These are phyloP conservation scores for Basidioascus undulatus DNA, from an alignment of 768 basidiomycete genomes.

Conservation along the genomic window DNA sequence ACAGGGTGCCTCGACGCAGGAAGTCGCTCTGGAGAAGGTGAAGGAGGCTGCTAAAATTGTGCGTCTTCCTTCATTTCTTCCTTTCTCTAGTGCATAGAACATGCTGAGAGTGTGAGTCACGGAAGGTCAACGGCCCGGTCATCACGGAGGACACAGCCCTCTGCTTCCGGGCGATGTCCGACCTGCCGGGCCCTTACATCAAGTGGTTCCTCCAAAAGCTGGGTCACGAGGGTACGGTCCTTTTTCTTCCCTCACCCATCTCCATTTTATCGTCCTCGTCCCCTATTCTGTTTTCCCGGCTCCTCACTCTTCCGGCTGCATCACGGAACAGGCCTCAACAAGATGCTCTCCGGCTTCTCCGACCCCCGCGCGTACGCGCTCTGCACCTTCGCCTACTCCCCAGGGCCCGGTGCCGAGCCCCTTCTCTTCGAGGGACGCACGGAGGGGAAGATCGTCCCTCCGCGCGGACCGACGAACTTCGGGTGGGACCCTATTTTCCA, in stretches of 20 bases:
- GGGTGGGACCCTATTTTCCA: conserved; percentile 85
- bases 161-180: conserved; percentile 65
- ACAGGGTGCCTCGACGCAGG: conserved; percentile 74
- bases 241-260: background rate
- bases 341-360: conserved; percentile 46
- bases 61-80: conserved; percentile 8
- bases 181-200: conserved; percentile 91
- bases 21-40: conserved; percentile 76
- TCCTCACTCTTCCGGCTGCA: background rate
- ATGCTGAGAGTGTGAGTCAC: background rate
- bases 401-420: conserved; percentile 55
- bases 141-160: conserved; percentile 60
- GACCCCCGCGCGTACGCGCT: conserved; percentile 64
- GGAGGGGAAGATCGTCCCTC: conserved; percentile 65
- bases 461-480: conserved; percentile 51
- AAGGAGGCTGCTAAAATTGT: conserved; percentile 59
- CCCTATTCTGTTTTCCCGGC: background rate
- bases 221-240: conserved; percentile 52
- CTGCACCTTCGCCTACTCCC: conserved; percentile 86
- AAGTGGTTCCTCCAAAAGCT: conserved; percentile 66
- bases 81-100: background rate
- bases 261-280: background rate
- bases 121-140: background rate
- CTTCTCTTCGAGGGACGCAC: conserved; percentile 69
- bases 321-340: conserved; percentile 48